These are phyloP conservation scores for Sphagnum tenellum DNA, from an alignment of 225 moss, liverwort and hornwort genomes.

Conservation along the genomic window DNA sequence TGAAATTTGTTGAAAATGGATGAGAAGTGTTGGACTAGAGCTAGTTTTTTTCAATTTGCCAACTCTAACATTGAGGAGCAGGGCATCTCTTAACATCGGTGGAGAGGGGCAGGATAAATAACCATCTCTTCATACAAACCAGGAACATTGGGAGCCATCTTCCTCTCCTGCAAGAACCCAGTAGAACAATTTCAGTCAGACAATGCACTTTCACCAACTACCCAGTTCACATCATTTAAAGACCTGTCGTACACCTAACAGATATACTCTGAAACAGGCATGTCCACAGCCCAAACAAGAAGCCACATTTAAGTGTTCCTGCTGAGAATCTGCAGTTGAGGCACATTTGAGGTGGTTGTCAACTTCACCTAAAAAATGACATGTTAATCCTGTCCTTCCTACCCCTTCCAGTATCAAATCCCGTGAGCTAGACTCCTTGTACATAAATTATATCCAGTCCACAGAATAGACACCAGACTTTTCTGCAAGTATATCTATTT, in stretches of 20 bases:
- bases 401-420: too few relatives aligned
- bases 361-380: background rate
- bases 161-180: conserved; percentile 39
- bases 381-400: too few relatives aligned
- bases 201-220: background rate
- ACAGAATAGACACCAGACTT: too few relatives aligned
- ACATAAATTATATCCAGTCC: too few relatives aligned
- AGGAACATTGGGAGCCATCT: conserved; percentile 24
- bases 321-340: background rate
- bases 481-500: too few relatives aligned
- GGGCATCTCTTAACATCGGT: conserved; percentile 37
- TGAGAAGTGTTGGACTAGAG: too few relatives aligned
- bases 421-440: too few relatives aligned
- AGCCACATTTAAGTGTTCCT: too few relatives aligned
- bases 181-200: background rate
- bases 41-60: too few relatives aligned
- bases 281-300: too few relatives aligned
- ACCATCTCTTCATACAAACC: conserved; percentile 70
- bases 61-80: too few relatives aligned
- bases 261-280: background rate
- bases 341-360: background rate
- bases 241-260: background rate
- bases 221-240: background rate
- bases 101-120: conserved; percentile 78
- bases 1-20: too few relatives aligned